These are phyloP conservation scores for Mycogone perniciosa DNA, from an alignment of 2,329 filamentous ascomycete species.

Conservation along the genomic window DNA sequence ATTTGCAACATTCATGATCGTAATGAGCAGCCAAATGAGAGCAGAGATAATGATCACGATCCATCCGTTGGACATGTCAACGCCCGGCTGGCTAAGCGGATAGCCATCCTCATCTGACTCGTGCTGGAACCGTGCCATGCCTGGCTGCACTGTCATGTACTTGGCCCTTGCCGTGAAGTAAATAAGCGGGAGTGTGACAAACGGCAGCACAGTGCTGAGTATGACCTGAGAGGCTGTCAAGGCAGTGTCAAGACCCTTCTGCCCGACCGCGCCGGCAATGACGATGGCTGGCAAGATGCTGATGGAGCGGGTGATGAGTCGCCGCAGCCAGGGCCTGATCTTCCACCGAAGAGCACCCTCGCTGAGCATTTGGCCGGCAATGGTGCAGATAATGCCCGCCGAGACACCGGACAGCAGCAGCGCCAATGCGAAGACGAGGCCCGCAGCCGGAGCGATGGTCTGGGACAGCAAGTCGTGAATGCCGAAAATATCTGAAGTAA, in stretches of 20 bases:
- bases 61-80: constrained; percentile 70
- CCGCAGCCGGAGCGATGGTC: constrained; percentile 67
- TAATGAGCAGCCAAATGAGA: constrained; percentile 66
- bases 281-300: constrained; percentile 78
- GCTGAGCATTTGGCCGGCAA: constrained; percentile 81
- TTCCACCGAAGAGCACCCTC: constrained; percentile 76
- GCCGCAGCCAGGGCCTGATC: constrained; percentile 69
- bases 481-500: constrained; percentile 70
- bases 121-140: constrained; percentile 30
- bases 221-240: constrained; percentile 73
- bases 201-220: constrained; percentile 71
- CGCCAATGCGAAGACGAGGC: constrained; percentile 77
- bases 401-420: constrained; percentile 73
- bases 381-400: constrained; percentile 83
- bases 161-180: constrained; percentile 75
- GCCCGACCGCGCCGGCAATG: constrained; percentile 72
- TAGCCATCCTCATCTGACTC: constrained; percentile 21
- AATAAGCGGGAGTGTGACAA: constrained; percentile 75
- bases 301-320: constrained; percentile 70
- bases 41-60: constrained; percentile 48
- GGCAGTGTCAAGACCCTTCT: constrained; percentile 61
- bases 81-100: constrained; percentile 9
- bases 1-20: constrained; percentile 72
- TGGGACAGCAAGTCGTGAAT: constrained; percentile 67
- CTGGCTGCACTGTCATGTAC: constrained; percentile 67